Evolutionary conservation across 352 stramenopile species (phyloP), one percentile per base, ranked within the genome.

Genomic region (Phytophthora fragariae): DNA sequence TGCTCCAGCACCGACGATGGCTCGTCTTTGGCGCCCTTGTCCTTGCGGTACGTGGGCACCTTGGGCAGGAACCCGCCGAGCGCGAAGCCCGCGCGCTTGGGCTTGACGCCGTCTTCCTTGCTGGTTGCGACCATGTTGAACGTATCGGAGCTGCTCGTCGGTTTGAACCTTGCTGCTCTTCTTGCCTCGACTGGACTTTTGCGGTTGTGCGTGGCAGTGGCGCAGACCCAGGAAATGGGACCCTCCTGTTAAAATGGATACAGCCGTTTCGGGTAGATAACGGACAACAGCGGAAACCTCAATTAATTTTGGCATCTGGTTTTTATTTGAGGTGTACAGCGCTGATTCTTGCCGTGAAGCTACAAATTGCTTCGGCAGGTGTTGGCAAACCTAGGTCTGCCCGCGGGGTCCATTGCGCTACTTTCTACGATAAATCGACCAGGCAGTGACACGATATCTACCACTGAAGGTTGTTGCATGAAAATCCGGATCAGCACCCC

Each of bases 11-110:
- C 29, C 39, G 47, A 49, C 41, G 59, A 21, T 19, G 57, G 17
- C 6, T 74, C n/a, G 17, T 80, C 65, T 60, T 80, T 81, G 41
- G 64, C 59, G 35, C 29, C 76, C 74, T 89, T 83, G 55, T 88
- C 79, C 19, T 81, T 74, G 44, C 77, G 67, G 61, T 85, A 88
- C 14, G 75, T 67, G 24, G 86, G 75, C 2, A 92, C 82, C 63
- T 90, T 92, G 41, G 86, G 85, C 2, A 94, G 61, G 61, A 88
- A 89, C 27, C 76, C 88, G 62, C 86, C 84, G 17, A 90, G 77
- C 10, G 75, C 77, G 56, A 86, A 80, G 62, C 73, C 59, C 11
- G 74, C 44, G 37, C 76, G 85, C 57, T 88, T 88, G 63, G 89
- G 83, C 70, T 87, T 87, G 70, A 57, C 58, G 27, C 59, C 69